Evolutionary conservation across 2,329 filamentous ascomycete species (phyloP).

Genomic region (Colletotrichum caudatum): DNA sequence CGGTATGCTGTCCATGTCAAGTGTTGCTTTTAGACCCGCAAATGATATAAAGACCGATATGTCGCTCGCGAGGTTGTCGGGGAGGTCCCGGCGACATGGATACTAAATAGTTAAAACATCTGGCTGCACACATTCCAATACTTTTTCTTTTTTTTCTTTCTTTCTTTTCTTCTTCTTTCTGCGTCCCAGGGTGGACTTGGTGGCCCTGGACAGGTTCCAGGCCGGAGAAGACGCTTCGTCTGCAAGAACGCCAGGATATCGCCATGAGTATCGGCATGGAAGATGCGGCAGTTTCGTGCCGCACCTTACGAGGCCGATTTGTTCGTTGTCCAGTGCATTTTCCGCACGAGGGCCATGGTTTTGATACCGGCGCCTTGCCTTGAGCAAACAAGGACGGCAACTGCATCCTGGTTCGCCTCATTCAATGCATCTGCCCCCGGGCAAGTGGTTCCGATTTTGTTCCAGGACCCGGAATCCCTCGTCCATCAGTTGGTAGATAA

Average conservation of each 20-base stretch:
- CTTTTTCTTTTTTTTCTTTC: background rate
- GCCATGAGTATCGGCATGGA: background rate
- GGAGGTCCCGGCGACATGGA: background rate
- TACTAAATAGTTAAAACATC: background rate
- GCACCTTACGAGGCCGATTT: background rate
- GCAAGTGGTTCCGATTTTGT: slow-evolving; percentile 34
- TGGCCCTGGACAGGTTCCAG: background rate
- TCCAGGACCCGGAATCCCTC: slow-evolving; percentile 46
- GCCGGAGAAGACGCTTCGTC: background rate
- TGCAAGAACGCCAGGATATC: background rate
- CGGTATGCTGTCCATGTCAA: slow-evolving; percentile 22
- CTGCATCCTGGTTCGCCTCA: background rate
- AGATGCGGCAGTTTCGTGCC: background rate
- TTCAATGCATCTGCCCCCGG: slow-evolving; percentile 38
- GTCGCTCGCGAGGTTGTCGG: slow-evolving; percentile 17
- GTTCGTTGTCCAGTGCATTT: background rate
- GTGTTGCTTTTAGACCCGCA: slow-evolving; percentile 35
- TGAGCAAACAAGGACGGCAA: background rate
- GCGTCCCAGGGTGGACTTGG: background rate
- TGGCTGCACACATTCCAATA: slow-evolving; percentile 7
- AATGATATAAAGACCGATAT: slow-evolving; percentile 19
- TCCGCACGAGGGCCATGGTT: background rate
- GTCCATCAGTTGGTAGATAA: slow-evolving; percentile 51
- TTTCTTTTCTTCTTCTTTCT: background rate
- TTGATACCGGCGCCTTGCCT: background rate